Percentiles rank a stretch among this genome's conserved stretches.
Evolutionary conservation across 2,329 filamentous ascomycete species (phyloP).

Genomic region (Sclerotinia minor): DNA sequence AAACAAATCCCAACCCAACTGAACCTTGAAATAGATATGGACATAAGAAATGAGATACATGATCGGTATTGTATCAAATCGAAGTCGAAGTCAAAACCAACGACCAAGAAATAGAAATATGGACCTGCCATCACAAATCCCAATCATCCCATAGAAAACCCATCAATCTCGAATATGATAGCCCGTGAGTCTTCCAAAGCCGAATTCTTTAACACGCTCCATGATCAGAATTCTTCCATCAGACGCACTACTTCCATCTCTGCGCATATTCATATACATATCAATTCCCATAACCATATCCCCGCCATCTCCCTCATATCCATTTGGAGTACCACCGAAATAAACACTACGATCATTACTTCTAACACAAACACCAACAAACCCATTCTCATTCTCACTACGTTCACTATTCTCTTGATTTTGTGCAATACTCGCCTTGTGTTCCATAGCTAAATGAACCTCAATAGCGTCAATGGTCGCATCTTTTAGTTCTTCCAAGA

Average conservation of each 20-base stretch:
- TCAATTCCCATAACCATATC: neutral
- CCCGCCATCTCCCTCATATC: too few species aligned
- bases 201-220: neutral
- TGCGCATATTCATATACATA: neutral
- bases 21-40: too few species aligned
- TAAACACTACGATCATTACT: neutral
- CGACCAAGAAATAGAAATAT: neutral
- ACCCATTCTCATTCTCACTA: neutral
- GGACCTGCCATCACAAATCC: neutral
- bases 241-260: neutral
- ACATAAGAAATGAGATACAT: neutral
- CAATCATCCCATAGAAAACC: neutral
- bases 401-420: neutral
- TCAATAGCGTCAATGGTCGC: neutral
- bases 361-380: neutral
- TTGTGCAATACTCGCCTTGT: rapidly evolving
- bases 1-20: neutral
- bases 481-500: neutral
- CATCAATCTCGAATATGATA: neutral
- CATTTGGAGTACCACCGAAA: neutral
- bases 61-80: neutral
- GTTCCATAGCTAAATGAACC: too few species aligned
- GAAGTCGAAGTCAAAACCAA: neutral
- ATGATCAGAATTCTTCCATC: conserved; percentile 1
- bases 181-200: neutral